phyloP scores from a whole-genome alignment of 2,329 filamentous ascomycete genomes.

The Fusarium transvaalense region DNA sequence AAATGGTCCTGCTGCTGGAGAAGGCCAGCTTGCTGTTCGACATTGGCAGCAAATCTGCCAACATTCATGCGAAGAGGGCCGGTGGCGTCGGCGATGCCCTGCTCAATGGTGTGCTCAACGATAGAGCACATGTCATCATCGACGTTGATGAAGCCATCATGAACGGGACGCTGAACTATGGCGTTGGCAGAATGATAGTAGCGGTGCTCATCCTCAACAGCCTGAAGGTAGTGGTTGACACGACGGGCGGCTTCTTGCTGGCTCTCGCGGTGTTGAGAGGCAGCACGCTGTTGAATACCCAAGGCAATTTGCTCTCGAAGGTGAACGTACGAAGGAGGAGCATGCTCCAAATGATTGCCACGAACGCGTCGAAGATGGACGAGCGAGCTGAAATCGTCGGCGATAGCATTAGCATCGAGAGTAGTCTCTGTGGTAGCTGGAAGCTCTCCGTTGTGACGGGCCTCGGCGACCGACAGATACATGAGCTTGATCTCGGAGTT shows the following conservation, averaged over 20 bases:
- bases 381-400: conserved; percentile 53
- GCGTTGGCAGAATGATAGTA: conserved; percentile 30
- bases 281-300: conserved; percentile 54
- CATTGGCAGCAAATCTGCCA: conserved; percentile 1
- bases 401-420: conserved; percentile 45
- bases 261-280: conserved; percentile 27
- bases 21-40: conserved; percentile 40
- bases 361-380: conserved; percentile 48
- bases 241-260: conserved; percentile 43
- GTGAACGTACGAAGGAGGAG: conserved; percentile 41
- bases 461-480: conserved; percentile 47
- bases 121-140: conserved; percentile 48
- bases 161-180: not conserved
- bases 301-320: conserved; percentile 52
- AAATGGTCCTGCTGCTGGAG: not conserved
- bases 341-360: conserved; percentile 24
- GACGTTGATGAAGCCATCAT: conserved; percentile 17
- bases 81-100: conserved; percentile 51
- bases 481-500: conserved; percentile 49
- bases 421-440: conserved; percentile 49
- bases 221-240: conserved; percentile 45
- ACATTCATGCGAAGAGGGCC: conserved; percentile 49
- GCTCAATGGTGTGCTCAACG: conserved; percentile 51
- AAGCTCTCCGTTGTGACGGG: conserved; percentile 51
- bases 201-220: conserved; percentile 44